These are phyloP conservation scores for Eucalyptus grandis DNA, from an alignment of 345 rosid genomes.

Conservation along the genomic window DNA sequence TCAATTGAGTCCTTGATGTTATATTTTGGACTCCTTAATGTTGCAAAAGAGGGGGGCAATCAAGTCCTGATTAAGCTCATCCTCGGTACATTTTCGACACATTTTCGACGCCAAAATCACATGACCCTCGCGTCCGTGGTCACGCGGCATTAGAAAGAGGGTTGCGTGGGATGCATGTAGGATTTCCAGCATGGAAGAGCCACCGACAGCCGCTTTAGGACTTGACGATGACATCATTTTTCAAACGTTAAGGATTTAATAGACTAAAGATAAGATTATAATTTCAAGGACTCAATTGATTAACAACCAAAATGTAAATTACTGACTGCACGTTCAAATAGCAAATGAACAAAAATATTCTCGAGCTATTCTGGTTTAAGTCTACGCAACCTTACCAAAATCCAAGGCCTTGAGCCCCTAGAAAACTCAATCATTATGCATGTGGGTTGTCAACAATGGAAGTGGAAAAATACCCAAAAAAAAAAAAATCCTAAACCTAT, in stretches of 20 bases:
- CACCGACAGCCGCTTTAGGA: neutral
- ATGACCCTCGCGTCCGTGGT: neutral
- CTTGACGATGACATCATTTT: rapidly evolving
- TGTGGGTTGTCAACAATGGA: neutral
- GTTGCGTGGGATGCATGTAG: neutral
- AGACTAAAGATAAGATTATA: too few species aligned
- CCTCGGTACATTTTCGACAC: neutral
- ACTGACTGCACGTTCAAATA: neutral
- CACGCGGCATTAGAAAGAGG: neutral
- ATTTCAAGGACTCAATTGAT: neutral
- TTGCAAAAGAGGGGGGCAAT: neutral
- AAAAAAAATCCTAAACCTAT: too few species aligned
- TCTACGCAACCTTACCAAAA: neutral
- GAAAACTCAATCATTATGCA: neutral
- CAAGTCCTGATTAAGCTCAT: neutral
- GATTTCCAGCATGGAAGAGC: neutral
- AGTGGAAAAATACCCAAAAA: too few species aligned
- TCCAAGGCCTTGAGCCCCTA: neutral
- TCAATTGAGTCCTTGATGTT: neutral
- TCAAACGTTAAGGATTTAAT: neutral
- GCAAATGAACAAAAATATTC: neutral
- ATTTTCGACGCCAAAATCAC: neutral
- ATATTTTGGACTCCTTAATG: neutral
- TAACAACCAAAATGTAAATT: neutral
- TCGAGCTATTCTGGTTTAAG: neutral